These are phyloP conservation scores for Lineolata rhizophorae DNA, from an alignment of 495 filamentous ascomycete genomes.

Conservation along the genomic window DNA sequence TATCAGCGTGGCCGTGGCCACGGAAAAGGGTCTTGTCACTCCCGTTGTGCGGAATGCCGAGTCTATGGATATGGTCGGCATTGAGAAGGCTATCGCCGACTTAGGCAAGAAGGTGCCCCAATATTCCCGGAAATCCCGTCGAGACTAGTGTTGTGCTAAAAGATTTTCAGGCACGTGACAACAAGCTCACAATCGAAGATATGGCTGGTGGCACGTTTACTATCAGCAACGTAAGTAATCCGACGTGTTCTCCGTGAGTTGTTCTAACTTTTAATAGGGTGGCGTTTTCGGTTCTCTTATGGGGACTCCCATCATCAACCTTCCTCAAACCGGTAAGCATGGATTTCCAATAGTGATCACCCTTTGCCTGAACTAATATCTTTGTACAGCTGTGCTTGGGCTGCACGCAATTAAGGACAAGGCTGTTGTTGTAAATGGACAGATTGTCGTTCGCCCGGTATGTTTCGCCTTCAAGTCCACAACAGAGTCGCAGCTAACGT, in stretches of 20 bases:
- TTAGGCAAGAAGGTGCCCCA: slow-evolving; percentile 96
- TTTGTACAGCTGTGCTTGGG: slow-evolving; percentile 86
- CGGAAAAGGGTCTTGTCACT: slow-evolving; percentile 91
- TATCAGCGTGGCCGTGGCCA: slow-evolving; percentile 91
- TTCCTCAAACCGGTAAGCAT: slow-evolving; percentile 86
- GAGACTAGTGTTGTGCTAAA: slow-evolving; percentile 1
- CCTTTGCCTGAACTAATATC: slow-evolving; percentile 13
- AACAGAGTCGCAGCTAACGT: slow-evolving; percentile 1
- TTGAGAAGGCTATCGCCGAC: slow-evolving; percentile 82
- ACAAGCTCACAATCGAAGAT: slow-evolving; percentile 95
- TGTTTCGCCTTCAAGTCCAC: slow-evolving; percentile 5
- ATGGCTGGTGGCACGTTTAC: slow-evolving; percentile 99
- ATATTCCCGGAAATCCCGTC: slow-evolving; percentile 21
- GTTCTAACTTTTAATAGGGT: slow-evolving; percentile 21
- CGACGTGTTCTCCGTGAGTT: not conserved
- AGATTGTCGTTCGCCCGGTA: slow-evolving; percentile 77
- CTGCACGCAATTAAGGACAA: slow-evolving; percentile 98
- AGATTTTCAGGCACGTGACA: slow-evolving; percentile 58
- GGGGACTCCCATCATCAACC: slow-evolving; percentile 98
- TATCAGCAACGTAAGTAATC: slow-evolving; percentile 62
- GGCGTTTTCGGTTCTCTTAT: slow-evolving; percentile 65
- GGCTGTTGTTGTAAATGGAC: slow-evolving; percentile 71
- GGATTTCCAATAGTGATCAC: not conserved
- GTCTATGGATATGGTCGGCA: slow-evolving; percentile 62
- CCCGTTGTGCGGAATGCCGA: slow-evolving; percentile 92